Evolutionary conservation across 768 basidiomycete genomes (phyloP).

Genomic region (Tulasnella sp.): DNA sequence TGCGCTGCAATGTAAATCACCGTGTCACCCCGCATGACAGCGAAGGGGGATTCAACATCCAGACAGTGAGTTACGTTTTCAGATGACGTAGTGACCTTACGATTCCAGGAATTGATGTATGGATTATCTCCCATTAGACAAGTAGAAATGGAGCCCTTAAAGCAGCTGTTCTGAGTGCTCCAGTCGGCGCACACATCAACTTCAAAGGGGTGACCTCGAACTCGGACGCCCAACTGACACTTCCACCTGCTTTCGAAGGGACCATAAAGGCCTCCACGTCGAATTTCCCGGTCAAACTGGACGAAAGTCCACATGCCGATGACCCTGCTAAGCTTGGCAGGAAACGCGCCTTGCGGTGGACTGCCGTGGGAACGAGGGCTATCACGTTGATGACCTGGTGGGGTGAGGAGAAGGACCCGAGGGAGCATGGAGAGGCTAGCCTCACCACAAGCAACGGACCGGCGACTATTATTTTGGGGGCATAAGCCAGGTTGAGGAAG

Average conservation of each 20-base stretch:
- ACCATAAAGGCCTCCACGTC: not conserved
- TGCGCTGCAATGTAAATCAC: not conserved
- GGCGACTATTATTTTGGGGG: too few species aligned
- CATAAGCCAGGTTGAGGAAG: too few species aligned
- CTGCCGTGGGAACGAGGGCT: not conserved
- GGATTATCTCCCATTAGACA: not conserved
- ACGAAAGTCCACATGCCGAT: not conserved
- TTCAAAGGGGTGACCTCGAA: not conserved
- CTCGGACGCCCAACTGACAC: not conserved
- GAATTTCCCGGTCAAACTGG: not conserved
- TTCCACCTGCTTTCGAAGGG: constrained; percentile 13
- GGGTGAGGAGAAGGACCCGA: constrained; percentile 8
- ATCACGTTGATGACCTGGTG: constrained; percentile 4
- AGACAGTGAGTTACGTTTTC: not conserved
- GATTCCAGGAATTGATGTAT: not conserved
- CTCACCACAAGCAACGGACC: constrained; percentile 5
- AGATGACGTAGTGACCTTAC: not conserved
- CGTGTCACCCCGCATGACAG: not conserved
- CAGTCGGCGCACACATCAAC: constrained; percentile 2
- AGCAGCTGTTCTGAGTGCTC: not conserved
- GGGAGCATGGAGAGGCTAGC: constrained; percentile 1
- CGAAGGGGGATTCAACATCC: constrained; percentile 7
- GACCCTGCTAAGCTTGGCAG: constrained; percentile 4
- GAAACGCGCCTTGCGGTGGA: not conserved
- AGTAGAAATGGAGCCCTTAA: constrained; percentile 9